Conservation (phyloP, 257 asterid species). For the Solanum okadae region DNA sequence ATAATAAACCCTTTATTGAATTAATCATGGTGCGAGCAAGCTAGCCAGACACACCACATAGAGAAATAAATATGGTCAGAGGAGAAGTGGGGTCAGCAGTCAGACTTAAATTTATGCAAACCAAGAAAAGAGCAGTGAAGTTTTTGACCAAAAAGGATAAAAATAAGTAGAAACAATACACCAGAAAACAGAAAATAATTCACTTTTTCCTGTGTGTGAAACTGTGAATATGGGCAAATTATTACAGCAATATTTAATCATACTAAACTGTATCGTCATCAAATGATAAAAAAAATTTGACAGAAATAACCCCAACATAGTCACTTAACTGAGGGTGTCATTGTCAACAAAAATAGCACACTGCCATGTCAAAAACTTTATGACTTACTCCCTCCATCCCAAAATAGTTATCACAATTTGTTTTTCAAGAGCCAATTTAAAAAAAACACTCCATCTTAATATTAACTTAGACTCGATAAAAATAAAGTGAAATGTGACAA, state of each 20-base stretch:
- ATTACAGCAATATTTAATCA: background rate
- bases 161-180: background rate
- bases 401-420: background rate
- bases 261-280: background rate
- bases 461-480: background rate
- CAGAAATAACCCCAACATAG: background rate
- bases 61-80: background rate
- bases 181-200: background rate
- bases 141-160: slow-evolving; percentile 27
- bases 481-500: rapidly evolving
- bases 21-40: background rate
- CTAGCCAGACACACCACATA: background rate
- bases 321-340: slow-evolving; percentile 5
- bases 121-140: slow-evolving; percentile 1
- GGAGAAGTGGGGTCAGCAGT: background rate
- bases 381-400: rapidly evolving
- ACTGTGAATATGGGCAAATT: background rate
- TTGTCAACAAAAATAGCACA: slow-evolving; percentile 1
- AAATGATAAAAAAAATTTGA: background rate
- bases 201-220: background rate
- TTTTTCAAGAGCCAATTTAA: rapidly evolving
- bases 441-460: rapidly evolving
- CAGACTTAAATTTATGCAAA: background rate
- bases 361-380: background rate
- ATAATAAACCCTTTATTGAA: background rate